Percentiles rank a stretch among this genome's conserved stretches.
Conservation (phyloP, 2,329 filamentous ascomycete species). For the Cladophialophora yegresii region DNA sequence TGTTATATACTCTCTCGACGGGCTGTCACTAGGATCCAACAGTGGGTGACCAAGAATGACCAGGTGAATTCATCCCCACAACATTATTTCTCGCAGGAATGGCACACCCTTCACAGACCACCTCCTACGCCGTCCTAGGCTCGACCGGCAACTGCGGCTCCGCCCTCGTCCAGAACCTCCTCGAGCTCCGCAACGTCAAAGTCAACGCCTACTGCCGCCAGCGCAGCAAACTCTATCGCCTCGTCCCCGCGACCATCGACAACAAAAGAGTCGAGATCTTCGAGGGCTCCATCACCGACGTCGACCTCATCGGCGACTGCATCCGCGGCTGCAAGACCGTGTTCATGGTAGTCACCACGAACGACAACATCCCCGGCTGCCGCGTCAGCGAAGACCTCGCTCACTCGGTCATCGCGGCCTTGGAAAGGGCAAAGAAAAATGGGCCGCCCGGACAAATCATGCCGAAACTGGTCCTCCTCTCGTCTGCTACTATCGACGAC, state of each 20-base stretch:
- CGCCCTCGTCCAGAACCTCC: background rate
- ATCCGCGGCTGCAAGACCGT: background rate
- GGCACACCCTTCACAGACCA: background rate
- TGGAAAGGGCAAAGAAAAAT: background rate
- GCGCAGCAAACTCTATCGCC: background rate
- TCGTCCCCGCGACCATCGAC: background rate
- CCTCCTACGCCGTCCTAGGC: background rate
- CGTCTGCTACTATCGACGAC: constrained; percentile 1
- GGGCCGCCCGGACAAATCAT: background rate
- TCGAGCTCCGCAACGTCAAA: background rate
- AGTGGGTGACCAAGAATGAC: too few relatives aligned
- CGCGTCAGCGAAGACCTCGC: constrained; percentile 1
- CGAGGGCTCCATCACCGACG: background rate
- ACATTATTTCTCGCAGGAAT: background rate
- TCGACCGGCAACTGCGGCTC: background rate
- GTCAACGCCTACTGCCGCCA: constrained; percentile 1
- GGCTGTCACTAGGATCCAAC: too few relatives aligned
- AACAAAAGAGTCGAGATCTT: background rate
- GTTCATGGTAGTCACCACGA: background rate
- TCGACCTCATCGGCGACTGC: background rate
- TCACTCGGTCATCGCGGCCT: background rate
- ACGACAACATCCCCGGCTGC: background rate
- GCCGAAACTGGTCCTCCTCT: background rate
- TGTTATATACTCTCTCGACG: too few relatives aligned
- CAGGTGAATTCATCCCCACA: background rate